These are phyloP conservation scores for Scutellaria barbata DNA, from an alignment of 257 asterid species.

Conservation along the genomic window DNA sequence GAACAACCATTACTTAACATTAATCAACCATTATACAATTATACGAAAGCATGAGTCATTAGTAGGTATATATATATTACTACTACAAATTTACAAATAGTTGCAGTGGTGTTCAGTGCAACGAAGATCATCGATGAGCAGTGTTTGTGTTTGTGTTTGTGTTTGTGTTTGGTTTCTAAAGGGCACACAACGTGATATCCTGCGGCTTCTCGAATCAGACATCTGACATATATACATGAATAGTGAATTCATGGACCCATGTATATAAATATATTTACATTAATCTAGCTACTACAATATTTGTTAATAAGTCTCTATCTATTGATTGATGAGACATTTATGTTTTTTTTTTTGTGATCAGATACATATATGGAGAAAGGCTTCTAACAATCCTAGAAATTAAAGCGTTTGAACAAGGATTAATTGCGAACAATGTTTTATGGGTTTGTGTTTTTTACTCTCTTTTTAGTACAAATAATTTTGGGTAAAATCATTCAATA, in stretches of 20 bases:
- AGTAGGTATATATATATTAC: neutral
- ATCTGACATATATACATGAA: conserved; percentile 29
- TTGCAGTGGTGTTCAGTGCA: too few relatives aligned
- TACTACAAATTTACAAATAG: neutral
- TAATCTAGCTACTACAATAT: neutral
- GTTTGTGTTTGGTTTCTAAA: conserved; percentile 24
- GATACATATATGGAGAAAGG: too few relatives aligned
- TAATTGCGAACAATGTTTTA: too few relatives aligned
- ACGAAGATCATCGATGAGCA: neutral
- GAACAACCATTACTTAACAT: neutral
- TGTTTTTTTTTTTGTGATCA: too few relatives aligned
- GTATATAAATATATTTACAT: neutral
- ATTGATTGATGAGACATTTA: too few relatives aligned
- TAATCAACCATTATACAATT: too few relatives aligned
- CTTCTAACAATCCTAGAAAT: too few relatives aligned
- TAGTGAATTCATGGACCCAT: conserved; percentile 25
- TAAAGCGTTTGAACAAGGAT: too few relatives aligned
- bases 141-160: conserved; percentile 16
- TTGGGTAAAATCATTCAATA: too few relatives aligned
- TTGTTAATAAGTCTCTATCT: conserved; percentile 22
- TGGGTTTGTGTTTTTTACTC: too few relatives aligned
- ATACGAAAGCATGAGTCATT: too few relatives aligned
- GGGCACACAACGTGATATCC: conserved; percentile 30
- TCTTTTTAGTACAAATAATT: too few relatives aligned
- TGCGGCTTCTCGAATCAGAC: conserved; percentile 37